phyloP scores from a whole-genome alignment of 2,329 filamentous ascomycete species.

The Xylaria sp. region DNA sequence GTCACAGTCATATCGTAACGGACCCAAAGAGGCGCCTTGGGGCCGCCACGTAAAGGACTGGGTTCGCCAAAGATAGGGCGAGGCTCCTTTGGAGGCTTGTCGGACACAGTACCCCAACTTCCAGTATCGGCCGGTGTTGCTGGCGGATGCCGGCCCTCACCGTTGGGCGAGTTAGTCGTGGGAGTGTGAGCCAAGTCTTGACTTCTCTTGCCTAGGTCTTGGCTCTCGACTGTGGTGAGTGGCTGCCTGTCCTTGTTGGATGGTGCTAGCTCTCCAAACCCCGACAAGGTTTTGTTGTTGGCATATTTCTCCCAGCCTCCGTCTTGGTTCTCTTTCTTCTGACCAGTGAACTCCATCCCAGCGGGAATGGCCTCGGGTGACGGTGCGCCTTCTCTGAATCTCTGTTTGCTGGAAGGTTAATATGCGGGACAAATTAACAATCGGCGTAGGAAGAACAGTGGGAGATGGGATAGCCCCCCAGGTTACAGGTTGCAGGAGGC shows the following conservation, averaged over 20 bases:
- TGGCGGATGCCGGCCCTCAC: background rate
- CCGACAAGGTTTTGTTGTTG: background rate
- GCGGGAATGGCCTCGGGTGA: background rate
- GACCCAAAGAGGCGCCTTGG: background rate
- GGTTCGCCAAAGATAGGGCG: slow-evolving; percentile 3
- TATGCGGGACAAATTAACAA: background rate
- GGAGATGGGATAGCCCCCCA: background rate
- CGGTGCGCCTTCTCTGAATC: background rate
- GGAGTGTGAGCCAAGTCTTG: background rate
- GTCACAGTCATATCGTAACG: background rate
- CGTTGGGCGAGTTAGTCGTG: background rate
- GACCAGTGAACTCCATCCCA: background rate
- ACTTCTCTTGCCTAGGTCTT: background rate
- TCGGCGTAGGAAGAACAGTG: no score
- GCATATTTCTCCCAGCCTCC: slow-evolving; percentile 19
- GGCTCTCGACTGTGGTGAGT: background rate
- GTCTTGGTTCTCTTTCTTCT: background rate
- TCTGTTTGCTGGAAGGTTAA: background rate
- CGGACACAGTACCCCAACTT: background rate
- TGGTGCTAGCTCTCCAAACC: background rate
- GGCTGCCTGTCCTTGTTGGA: background rate
- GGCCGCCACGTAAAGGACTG: background rate
- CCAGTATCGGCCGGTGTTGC: background rate
- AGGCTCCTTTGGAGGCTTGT: background rate
- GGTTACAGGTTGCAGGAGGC: no score